These are phyloP conservation scores for Naganishia friedmannii DNA, from an alignment of 768 basidiomycete genomes.

Conservation along the genomic window DNA sequence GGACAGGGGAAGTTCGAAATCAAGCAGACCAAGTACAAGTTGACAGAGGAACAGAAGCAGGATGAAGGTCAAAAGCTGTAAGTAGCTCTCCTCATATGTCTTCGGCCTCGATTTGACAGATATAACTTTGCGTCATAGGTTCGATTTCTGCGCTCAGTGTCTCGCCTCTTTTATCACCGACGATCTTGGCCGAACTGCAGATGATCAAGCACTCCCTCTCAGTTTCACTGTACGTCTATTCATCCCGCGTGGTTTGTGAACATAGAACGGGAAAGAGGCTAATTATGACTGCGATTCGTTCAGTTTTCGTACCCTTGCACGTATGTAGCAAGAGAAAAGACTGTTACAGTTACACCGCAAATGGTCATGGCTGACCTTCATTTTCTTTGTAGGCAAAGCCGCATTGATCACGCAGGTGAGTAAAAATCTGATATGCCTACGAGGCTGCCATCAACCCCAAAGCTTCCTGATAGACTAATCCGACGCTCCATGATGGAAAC, in stretches of 20 bases:
- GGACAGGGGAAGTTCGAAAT: constrained; percentile 96
- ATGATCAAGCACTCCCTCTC: constrained; percentile 64
- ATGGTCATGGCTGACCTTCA: neutral
- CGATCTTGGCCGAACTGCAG: constrained; percentile 56
- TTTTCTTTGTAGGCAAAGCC: constrained; percentile 64
- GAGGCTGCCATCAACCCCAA: neutral
- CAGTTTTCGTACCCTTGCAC: constrained; percentile 92
- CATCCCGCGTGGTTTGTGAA: neutral
- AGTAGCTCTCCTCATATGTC: constrained; percentile 19
- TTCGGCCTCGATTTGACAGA: neutral
- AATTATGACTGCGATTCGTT: neutral
- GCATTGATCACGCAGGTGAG: constrained; percentile 78
- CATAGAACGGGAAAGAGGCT: neutral
- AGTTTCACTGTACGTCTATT: constrained; percentile 83
- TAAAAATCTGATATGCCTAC: neutral
- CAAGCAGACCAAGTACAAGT: constrained; percentile 92
- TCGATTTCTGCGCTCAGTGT: constrained; percentile 96
- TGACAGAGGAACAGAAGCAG: constrained; percentile 96
- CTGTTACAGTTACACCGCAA: constrained; percentile 3
- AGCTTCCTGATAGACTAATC: too few species aligned
- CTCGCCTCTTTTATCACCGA: constrained; percentile 81
- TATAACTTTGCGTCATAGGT: constrained; percentile 33
- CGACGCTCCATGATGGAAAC: too few species aligned
- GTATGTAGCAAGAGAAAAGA: constrained; percentile 57
- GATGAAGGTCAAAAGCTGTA: constrained; percentile 85